Evolutionary conservation across 495 filamentous ascomycete genomes (phyloP).

Genomic region (Aspergillus mulundensis): DNA sequence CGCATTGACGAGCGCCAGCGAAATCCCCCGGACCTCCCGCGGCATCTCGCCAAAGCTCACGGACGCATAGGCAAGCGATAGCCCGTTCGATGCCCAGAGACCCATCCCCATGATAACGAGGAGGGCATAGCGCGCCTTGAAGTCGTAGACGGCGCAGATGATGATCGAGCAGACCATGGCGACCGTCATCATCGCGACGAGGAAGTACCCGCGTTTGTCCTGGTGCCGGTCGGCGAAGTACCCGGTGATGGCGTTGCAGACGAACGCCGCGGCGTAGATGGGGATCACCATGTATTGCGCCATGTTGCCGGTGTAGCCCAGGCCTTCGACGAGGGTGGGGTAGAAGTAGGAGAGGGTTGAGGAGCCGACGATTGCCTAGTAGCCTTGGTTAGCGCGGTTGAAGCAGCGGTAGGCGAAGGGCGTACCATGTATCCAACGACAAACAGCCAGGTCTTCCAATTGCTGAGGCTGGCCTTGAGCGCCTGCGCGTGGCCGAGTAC

Average conservation of each 20-base stretch:
- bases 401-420: not conserved
- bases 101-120: conserved; percentile 49
- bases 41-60: conserved; percentile 35
- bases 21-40: conserved; percentile 34
- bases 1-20: conserved; percentile 47
- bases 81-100: conserved; percentile 45
- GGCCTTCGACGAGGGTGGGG: conserved; percentile 46
- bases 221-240: conserved; percentile 26
- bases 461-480: conserved; percentile 8
- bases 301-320: conserved; percentile 38
- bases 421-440: conserved; percentile 28
- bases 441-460: conserved; percentile 29
- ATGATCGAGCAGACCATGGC: conserved; percentile 39
- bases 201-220: conserved; percentile 22
- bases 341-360: conserved; percentile 41
- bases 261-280: conserved; percentile 43
- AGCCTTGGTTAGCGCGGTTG: not conserved
- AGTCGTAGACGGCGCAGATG: conserved; percentile 40
- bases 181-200: conserved; percentile 35
- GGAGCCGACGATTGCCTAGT: conserved; percentile 3
- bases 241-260: conserved; percentile 22
- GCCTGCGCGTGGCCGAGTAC: not conserved
- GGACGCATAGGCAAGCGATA: conserved; percentile 24
- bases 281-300: conserved; percentile 18
- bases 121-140: conserved; percentile 48